Percentiles rank a stretch among this genome's conserved stretches.
phyloP scores from a whole-genome alignment of 1,139 yeast genomes.

The Scheffersomyces insectosa region DNA sequence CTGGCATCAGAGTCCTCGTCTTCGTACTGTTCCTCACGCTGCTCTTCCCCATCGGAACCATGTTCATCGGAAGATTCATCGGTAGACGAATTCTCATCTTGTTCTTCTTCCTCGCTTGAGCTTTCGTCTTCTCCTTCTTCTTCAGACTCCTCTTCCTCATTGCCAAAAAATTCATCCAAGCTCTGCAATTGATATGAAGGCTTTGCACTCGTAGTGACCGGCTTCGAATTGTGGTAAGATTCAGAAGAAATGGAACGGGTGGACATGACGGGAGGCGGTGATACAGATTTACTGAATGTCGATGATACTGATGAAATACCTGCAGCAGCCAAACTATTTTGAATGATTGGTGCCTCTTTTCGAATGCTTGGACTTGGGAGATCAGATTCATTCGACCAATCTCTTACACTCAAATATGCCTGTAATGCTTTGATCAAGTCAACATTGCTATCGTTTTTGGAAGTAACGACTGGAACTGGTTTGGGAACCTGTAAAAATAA shows the following conservation, averaged over 20 bases:
- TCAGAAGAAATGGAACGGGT: conserved; percentile 28
- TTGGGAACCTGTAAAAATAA: conserved; percentile 83
- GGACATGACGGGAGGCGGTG: conserved; percentile 20
- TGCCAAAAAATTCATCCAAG: conserved; percentile 80
- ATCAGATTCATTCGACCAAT: conserved; percentile 35
- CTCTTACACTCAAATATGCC: conserved; percentile 27
- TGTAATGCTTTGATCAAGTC: conserved; percentile 18
- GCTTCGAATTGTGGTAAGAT: conserved; percentile 11
- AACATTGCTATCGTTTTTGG: background rate
- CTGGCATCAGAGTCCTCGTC: conserved; percentile 16
- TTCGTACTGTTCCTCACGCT: conserved; percentile 24
- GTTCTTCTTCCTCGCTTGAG: conserved; percentile 7
- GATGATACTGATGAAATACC: conserved; percentile 10
- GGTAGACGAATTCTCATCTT: no score
- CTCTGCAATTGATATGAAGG: conserved; percentile 65
- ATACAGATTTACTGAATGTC: conserved; percentile 14
- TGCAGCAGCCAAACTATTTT: conserved; percentile 22
- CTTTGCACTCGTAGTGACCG: conserved; percentile 8
- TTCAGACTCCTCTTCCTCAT: conserved; percentile 56
- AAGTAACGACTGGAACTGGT: conserved; percentile 49
- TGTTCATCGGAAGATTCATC: conserved; percentile 12
- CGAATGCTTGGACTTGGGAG: conserved; percentile 41
- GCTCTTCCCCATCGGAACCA: conserved; percentile 24
- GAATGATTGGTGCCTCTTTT: conserved; percentile 27
- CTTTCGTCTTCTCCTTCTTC: conserved; percentile 38